These are phyloP conservation scores for Xylariaceae sp. DNA, from an alignment of 2,329 filamentous ascomycete species.

Conservation along the genomic window DNA sequence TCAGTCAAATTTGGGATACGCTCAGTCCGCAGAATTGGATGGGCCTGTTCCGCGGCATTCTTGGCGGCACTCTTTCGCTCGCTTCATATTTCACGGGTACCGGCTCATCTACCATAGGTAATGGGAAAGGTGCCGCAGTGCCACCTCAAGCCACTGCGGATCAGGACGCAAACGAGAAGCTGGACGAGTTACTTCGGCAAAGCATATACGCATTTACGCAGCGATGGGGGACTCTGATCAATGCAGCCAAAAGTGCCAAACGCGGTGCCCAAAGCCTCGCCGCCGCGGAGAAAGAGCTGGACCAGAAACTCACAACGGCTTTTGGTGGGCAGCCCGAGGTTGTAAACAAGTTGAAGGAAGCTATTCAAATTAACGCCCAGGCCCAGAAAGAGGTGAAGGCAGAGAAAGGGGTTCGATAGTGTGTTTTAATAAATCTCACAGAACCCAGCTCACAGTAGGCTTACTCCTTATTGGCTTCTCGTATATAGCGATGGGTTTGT, in stretches of 20 bases:
- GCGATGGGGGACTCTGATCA: constrained; percentile 50
- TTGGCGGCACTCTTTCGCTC: constrained; percentile 47
- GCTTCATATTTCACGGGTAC: constrained; percentile 27
- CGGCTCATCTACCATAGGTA: constrained; percentile 12
- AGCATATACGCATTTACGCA: constrained; percentile 61
- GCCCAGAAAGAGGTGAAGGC: constrained; percentile 42
- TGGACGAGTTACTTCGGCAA: constrained; percentile 59
- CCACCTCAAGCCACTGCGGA: constrained; percentile 17
- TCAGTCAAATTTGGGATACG: constrained; percentile 61
- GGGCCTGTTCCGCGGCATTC: constrained; percentile 54
- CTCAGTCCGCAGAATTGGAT: constrained; percentile 54
- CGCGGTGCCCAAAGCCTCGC: constrained; percentile 45
- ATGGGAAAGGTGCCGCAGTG: constrained; percentile 10
- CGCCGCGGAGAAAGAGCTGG: constrained; percentile 53
- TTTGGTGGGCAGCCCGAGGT: constrained; percentile 59
- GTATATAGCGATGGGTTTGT: too few species aligned
- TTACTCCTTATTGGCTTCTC: too few species aligned
- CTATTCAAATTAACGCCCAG: constrained; percentile 52
- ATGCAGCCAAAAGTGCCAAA: constrained; percentile 44
- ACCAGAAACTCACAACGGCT: constrained; percentile 50
- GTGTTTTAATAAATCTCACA: background rate
- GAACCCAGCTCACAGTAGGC: too few species aligned
- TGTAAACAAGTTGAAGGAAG: constrained; percentile 55
- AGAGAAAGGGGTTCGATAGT: constrained; percentile 20
- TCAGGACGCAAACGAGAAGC: constrained; percentile 59